Percentiles rank a stretch among this genome's conserved stretches.
Conservation (phyloP, 441 rosid genomes). For the Syzygium malaccense region DNA sequence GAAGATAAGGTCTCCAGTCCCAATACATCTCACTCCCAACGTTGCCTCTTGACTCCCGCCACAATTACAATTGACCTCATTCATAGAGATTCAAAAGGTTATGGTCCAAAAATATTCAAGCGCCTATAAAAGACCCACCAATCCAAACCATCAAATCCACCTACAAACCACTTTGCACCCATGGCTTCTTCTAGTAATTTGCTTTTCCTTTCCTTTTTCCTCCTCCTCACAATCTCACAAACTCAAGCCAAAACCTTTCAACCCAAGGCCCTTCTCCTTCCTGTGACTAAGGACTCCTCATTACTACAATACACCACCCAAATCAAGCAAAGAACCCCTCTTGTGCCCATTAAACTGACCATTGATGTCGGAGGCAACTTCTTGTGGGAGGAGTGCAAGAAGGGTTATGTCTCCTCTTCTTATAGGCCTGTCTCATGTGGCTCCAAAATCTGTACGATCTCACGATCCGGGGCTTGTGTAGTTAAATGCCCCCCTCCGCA, state of each 20-base stretch:
- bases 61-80: background rate
- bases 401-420: background rate
- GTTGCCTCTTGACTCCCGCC: background rate
- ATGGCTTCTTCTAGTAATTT: background rate
- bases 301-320: background rate
- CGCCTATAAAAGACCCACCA: background rate
- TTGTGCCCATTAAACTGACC: background rate
- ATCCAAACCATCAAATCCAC: background rate
- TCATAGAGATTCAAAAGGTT: background rate
- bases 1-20: background rate
- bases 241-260: background rate
- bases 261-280: background rate
- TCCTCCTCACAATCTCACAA: background rate
- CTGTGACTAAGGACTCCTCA: background rate
- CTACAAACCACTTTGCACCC: background rate
- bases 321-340: background rate
- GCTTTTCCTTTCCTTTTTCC: background rate
- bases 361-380: background rate
- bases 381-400: background rate
- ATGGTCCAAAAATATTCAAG: background rate
- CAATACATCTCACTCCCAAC: background rate
- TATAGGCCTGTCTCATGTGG: background rate
- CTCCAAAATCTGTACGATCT: background rate
- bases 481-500: background rate
- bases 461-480: background rate